Evolutionary conservation across 202 grass and related monocot genomes (phyloP).

Genomic region (Miscanthus sacchariflorus): DNA sequence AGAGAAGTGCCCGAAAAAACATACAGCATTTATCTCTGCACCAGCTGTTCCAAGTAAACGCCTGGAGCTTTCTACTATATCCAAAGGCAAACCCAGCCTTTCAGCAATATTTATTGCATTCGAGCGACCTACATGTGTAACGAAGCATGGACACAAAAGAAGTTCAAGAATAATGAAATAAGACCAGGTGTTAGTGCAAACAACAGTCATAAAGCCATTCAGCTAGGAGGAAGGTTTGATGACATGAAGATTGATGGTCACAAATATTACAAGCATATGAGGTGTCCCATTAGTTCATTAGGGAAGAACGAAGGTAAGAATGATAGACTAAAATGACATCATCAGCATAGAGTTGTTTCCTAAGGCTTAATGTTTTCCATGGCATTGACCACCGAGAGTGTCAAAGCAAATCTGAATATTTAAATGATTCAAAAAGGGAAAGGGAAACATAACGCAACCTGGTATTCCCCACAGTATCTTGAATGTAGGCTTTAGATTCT

Average conservation of each 20-base stretch:
- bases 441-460: constrained; percentile 52
- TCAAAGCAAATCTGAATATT: constrained; percentile 34
- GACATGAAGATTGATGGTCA: not conserved
- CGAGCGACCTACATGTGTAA: constrained; percentile 68
- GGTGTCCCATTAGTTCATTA: not conserved
- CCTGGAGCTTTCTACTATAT: constrained; percentile 58
- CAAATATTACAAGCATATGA: constrained; percentile 20
- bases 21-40: constrained; percentile 73
- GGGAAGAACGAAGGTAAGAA: constrained; percentile 14
- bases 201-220: constrained; percentile 38
- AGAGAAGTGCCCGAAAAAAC: constrained; percentile 40
- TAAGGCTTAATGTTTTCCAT: constrained; percentile 10
- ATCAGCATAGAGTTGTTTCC: constrained; percentile 3
- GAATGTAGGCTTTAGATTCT: constrained; percentile 80
- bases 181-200: constrained; percentile 15
- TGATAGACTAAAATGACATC: not conserved
- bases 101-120: constrained; percentile 83
- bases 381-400: not conserved
- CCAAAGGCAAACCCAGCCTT: constrained; percentile 66
- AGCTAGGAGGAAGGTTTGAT: constrained; percentile 16
- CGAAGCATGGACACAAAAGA: constrained; percentile 30
- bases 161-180: constrained; percentile 40
- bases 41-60: constrained; percentile 70
- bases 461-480: constrained; percentile 90
- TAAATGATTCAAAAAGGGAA: constrained; percentile 15